These are phyloP conservation scores for Lasiodiplodia sp. DNA, from an alignment of 2,329 filamentous ascomycete species.

Conservation along the genomic window DNA sequence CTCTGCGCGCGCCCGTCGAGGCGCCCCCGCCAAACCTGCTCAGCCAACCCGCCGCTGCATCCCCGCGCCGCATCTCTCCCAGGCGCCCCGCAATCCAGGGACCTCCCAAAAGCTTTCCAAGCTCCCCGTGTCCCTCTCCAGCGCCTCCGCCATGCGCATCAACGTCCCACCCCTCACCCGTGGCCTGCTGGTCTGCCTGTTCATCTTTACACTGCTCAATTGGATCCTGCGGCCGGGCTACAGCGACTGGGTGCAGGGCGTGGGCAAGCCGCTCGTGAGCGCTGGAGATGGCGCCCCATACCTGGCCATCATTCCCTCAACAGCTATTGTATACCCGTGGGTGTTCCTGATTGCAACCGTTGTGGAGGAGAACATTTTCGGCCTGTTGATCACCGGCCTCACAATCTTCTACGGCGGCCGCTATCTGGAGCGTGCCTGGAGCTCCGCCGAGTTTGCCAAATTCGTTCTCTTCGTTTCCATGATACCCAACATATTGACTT, in stretches of 20 bases:
- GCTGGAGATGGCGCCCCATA: constrained; percentile 78
- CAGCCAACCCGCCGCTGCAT: neutral
- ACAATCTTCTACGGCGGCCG: constrained; percentile 91
- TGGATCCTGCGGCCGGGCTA: constrained; percentile 68
- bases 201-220: constrained; percentile 82
- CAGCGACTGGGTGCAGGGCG: constrained; percentile 55
- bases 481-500: constrained; percentile 80
- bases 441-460: constrained; percentile 87
- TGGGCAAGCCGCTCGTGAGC: constrained; percentile 48
- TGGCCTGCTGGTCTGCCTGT: constrained; percentile 75
- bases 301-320: constrained; percentile 83
- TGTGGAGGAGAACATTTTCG: constrained; percentile 93
- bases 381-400: constrained; percentile 75
- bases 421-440: constrained; percentile 96
- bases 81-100: constrained; percentile 13
- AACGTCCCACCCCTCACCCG: constrained; percentile 94
- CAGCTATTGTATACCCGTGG: constrained; percentile 90
- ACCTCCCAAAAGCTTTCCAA: constrained; percentile 28
- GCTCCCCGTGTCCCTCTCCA: constrained; percentile 21
- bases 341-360: constrained; percentile 85
- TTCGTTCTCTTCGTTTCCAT: constrained; percentile 80
- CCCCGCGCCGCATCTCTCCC: constrained; percentile 5
- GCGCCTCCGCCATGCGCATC: constrained; percentile 71
- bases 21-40: neutral
- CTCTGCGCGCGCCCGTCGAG: constrained; percentile 15